A percentile compares a stretch with the other conserved stretches of the same genome.
phyloP scores from a whole-genome alignment of 306 rosid genomes.

The Benincasa hispida region DNA sequence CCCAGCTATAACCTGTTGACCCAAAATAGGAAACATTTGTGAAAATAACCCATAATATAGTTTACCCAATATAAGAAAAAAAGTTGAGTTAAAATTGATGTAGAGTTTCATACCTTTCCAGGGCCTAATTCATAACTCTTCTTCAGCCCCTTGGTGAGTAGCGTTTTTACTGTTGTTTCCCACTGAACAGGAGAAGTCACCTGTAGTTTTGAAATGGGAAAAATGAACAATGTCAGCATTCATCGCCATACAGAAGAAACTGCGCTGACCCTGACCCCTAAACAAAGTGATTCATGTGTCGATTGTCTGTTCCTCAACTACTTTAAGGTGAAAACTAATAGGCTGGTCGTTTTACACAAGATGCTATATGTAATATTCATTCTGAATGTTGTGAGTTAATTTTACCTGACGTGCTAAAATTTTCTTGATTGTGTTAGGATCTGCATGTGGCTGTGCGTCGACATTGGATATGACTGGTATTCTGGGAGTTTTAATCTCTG shows the following conservation, averaged over 20 bases:
- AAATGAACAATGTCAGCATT: neutral
- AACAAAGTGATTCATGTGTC: neutral
- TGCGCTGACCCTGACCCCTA: neutral
- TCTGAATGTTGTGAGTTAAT: neutral
- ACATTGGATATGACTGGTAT: conserved; percentile 95
- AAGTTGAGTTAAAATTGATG: neutral
- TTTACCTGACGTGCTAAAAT: conserved; percentile 77
- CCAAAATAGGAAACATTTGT: neutral
- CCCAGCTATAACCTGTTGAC: conserved; percentile 80
- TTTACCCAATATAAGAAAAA: neutral
- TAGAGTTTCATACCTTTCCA: conserved; percentile 60
- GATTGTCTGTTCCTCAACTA: neutral
- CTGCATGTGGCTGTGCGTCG: conserved; percentile 78
- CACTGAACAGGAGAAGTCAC: conserved; percentile 97
- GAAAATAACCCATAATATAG: neutral
- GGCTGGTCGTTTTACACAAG: neutral
- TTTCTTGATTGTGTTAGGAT: conserved; percentile 72
- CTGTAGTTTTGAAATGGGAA: conserved; percentile 26
- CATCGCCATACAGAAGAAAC: neutral
- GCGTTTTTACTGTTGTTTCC: conserved; percentile 92
- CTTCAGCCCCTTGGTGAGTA: conserved; percentile 63
- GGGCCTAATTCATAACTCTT: conserved; percentile 93
- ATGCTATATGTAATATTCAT: neutral
- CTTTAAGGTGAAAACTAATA: neutral
- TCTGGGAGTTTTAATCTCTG: conserved; percentile 70